phyloP scores from a whole-genome alignment of 75 land plant species.

The Pseudotsuga menziesii region DNA sequence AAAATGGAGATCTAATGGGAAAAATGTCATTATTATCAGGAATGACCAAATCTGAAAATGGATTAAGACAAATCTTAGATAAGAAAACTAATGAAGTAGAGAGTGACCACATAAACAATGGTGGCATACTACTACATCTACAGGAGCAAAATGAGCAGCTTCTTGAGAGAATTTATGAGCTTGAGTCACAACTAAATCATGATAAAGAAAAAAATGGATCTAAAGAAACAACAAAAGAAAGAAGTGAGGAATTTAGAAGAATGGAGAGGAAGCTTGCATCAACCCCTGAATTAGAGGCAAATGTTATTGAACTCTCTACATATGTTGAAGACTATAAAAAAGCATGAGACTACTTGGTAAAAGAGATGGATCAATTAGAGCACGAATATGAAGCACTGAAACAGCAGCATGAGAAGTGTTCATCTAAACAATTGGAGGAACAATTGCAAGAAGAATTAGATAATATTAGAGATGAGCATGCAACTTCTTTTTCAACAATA shows the following conservation, averaged over 20 bases:
- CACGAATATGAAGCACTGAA: constrained; percentile 70
- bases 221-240: constrained; percentile 38
- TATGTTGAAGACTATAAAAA: constrained; percentile 58
- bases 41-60: constrained; percentile 1
- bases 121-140: constrained; percentile 11
- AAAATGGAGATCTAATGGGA: constrained; percentile 9
- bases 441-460: constrained; percentile 54
- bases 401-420: constrained; percentile 63
- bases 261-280: constrained; percentile 15
- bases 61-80: constrained; percentile 12
- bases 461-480: constrained; percentile 55
- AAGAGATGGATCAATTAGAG: constrained; percentile 72
- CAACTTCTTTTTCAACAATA: constrained; percentile 30
- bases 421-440: constrained; percentile 44
- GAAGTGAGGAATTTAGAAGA: constrained; percentile 11
- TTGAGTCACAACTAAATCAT: constrained; percentile 21
- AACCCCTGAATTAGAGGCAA: constrained; percentile 37
- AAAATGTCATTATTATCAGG: not conserved
- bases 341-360: constrained; percentile 64
- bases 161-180: constrained; percentile 14
- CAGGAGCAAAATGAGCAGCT: constrained; percentile 25
- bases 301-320: constrained; percentile 38
- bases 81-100: constrained; percentile 9
- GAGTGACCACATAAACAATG: constrained; percentile 6
- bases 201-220: constrained; percentile 38